Evolutionary conservation across 2,329 filamentous ascomycete species (phyloP).

Genomic region (Elsinoe perseae): DNA sequence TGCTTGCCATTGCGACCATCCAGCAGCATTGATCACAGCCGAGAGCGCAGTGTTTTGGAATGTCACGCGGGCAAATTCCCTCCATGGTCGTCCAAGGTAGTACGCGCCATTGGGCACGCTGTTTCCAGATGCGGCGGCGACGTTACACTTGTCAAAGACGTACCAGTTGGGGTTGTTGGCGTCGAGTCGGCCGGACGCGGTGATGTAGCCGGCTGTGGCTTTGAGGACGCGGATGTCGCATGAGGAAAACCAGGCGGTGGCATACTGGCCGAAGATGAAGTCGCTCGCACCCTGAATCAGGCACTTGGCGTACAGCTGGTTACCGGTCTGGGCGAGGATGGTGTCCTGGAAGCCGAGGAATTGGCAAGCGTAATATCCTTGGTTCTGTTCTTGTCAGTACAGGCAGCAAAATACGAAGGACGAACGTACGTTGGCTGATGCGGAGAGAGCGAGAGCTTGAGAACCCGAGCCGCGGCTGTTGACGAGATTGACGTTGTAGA

Average conservation of each 20-base stretch:
- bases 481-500: conserved; percentile 57
- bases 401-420: neutral
- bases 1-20: conserved; percentile 51
- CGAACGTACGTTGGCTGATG: conserved; percentile 35
- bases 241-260: conserved; percentile 46
- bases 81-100: conserved; percentile 49
- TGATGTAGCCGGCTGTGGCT: conserved; percentile 38
- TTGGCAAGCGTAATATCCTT: conserved; percentile 51
- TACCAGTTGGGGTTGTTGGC: conserved; percentile 41
- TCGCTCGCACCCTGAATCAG: conserved; percentile 53
- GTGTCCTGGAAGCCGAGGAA: conserved; percentile 54
- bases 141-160: conserved; percentile 48
- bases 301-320: conserved; percentile 49
- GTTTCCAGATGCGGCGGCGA: conserved; percentile 37
- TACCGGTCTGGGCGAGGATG: conserved; percentile 42
- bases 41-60: conserved; percentile 47
- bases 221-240: conserved; percentile 42
- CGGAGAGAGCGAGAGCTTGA: conserved; percentile 49
- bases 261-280: conserved; percentile 52
- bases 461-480: conserved; percentile 43
- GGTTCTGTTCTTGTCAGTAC: conserved; percentile 28
- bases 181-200: conserved; percentile 36
- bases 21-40: conserved; percentile 50
- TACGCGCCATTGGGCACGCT: conserved; percentile 35
- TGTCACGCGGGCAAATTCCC: conserved; percentile 44